Conservation (phyloP, 73 alveolate genomes). For the Paramecium octaurelia region DNA sequence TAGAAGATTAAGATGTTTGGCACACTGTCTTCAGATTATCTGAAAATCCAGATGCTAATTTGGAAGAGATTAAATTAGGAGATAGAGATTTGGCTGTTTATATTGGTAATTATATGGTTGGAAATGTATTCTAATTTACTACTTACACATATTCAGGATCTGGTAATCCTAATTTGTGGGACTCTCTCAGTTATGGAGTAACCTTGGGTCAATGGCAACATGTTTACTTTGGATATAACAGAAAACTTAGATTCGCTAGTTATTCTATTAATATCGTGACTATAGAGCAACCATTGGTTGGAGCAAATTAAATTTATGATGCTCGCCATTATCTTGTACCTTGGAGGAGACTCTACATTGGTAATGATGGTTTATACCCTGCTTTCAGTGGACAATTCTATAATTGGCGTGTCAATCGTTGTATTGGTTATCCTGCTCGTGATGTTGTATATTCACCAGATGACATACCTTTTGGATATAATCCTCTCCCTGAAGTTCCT, state of each 20-base stretch:
- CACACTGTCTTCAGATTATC: constrained; percentile 35
- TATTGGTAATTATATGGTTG: constrained; percentile 30
- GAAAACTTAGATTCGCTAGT: neutral
- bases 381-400: neutral
- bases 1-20: constrained; percentile 34
- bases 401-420: neutral
- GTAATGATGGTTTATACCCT: neutral
- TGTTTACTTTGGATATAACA: constrained; percentile 21
- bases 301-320: neutral
- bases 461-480: neutral
- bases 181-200: neutral
- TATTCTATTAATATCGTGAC: no score
- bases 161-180: constrained; percentile 48
- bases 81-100: constrained; percentile 35
- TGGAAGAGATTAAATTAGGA: neutral
- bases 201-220: constrained; percentile 3
- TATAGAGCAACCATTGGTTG: no score
- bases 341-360: neutral
- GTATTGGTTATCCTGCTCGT: neutral
- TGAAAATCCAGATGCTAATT: neutral
- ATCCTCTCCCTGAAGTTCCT: neutral
- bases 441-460: neutral
- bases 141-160: constrained; percentile 39
- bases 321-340: neutral
- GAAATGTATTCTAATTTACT: neutral